phyloP scores from a whole-genome alignment of 345 rosid genomes.

The Citrus reticulata region DNA sequence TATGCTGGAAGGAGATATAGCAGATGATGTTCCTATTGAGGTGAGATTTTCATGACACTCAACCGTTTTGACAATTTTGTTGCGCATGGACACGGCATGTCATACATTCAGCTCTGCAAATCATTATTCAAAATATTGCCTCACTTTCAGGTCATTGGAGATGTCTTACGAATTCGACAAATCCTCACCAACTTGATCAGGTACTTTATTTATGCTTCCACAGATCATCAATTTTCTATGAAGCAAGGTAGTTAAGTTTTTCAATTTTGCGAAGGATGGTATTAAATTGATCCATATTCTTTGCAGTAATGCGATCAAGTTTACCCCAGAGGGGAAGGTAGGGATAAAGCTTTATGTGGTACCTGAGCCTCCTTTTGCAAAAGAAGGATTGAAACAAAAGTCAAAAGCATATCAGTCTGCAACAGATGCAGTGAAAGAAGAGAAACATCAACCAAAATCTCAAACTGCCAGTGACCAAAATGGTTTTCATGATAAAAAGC shows the following conservation, averaged over 20 bases:
- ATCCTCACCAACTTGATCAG: conserved; percentile 95
- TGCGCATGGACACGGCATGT: background rate
- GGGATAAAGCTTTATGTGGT: conserved; percentile 74
- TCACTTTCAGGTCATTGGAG: conserved; percentile 76
- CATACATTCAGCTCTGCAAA: background rate
- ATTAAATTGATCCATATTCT: background rate
- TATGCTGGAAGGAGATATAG: conserved; percentile 76
- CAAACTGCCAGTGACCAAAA: conserved; percentile 25
- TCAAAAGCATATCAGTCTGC: conserved; percentile 25
- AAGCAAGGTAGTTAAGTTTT: background rate
- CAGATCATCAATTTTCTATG: background rate
- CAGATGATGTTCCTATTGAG: conserved; percentile 90
- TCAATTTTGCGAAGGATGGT: background rate
- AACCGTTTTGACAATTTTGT: background rate
- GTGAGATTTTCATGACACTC: conserved; percentile 26
- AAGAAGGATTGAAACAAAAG: conserved; percentile 33
- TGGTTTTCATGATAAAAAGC: conserved; percentile 14
- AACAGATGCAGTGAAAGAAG: conserved; percentile 25
- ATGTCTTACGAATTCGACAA: conserved; percentile 92
- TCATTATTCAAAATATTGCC: background rate
- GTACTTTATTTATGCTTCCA: conserved; percentile 28
- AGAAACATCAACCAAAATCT: conserved; percentile 20
- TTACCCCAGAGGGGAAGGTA: conserved; percentile 90
- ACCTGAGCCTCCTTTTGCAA: conserved; percentile 55
- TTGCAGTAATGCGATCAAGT: conserved; percentile 89